phyloP scores from a whole-genome alignment of 2,329 filamentous ascomycete species.

The Davidsoniella eucalypti region DNA sequence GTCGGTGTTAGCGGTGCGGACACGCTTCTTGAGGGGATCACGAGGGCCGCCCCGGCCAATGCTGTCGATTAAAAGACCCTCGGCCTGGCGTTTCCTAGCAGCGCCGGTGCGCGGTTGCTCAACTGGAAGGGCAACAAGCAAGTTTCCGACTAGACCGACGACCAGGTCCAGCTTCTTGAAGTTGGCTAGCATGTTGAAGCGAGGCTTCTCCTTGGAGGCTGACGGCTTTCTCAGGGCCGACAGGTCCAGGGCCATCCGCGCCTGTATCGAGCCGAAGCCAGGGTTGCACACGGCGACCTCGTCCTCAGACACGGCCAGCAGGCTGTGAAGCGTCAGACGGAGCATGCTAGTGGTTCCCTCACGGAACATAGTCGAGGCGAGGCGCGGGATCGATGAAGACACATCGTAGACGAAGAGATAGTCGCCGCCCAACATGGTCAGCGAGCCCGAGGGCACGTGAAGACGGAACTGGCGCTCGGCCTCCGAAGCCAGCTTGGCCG shows the following conservation, averaged over 20 bases:
- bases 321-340: conserved; percentile 47
- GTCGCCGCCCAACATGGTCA: conserved; percentile 42
- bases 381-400: conserved; percentile 42
- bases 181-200: conserved; percentile 38
- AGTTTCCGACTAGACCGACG: conserved; percentile 45
- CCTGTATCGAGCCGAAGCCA: conserved; percentile 46
- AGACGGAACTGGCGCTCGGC: conserved; percentile 30
- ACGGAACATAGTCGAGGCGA: conserved; percentile 36
- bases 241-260: conserved; percentile 29
- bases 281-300: conserved; percentile 51
- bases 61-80: conserved; percentile 55
- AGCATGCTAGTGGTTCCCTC: conserved; percentile 43
- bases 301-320: conserved; percentile 42
- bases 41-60: conserved; percentile 45
- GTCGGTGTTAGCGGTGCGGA: background rate
- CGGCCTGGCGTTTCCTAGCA: conserved; percentile 35
- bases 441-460: conserved; percentile 44
- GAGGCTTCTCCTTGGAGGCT: conserved; percentile 19
- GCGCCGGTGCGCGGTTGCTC: conserved; percentile 37
- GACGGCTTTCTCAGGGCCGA: conserved; percentile 20
- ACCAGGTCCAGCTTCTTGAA: conserved; percentile 50
- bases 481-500: conserved; percentile 3
- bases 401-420: conserved; percentile 47
- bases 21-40: conserved; percentile 17
- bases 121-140: conserved; percentile 53